Evolutionary conservation across 768 basidiomycete species (phyloP).

Genomic region (Leucocoprinus sp.): DNA sequence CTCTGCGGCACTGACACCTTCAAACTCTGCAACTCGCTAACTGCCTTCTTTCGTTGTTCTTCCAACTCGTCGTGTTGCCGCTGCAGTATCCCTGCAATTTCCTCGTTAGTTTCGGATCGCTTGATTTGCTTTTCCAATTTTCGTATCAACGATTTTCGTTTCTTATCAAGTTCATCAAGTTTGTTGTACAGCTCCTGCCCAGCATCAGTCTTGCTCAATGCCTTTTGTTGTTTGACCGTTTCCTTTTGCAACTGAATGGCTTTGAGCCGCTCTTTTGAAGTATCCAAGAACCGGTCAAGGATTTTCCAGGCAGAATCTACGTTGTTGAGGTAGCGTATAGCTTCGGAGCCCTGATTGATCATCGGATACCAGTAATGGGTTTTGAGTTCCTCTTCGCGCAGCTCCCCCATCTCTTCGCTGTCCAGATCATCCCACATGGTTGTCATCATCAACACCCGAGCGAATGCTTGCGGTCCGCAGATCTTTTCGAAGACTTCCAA

Average conservation of each 20-base stretch:
- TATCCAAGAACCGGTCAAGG: background rate
- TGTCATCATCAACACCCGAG: constrained; percentile 25
- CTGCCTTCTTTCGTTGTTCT: background rate
- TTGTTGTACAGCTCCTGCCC: constrained; percentile 18
- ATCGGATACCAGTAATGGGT: constrained; percentile 14
- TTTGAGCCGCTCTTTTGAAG: background rate
- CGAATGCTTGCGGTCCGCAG: constrained; percentile 24
- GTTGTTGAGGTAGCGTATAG: background rate
- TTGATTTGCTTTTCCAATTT: constrained; percentile 5
- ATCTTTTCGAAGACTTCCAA: constrained; percentile 26
- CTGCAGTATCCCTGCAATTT: background rate
- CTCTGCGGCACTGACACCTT: constrained; percentile 2
- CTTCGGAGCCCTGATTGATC: constrained; percentile 9
- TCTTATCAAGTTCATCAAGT: constrained; percentile 19
- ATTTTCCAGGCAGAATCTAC: constrained; percentile 7
- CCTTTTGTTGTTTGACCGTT: constrained; percentile 15
- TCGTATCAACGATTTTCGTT: constrained; percentile 14
- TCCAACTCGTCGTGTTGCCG: constrained; percentile 1
- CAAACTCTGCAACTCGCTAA: background rate
- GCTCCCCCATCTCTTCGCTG: constrained; percentile 1
- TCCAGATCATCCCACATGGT: constrained; percentile 17
- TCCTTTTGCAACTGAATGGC: constrained; percentile 17
- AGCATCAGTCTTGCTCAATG: constrained; percentile 19
- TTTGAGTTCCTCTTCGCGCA: constrained; percentile 12
- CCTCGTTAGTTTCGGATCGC: background rate